Evolutionary conservation across 768 basidiomycete genomes (phyloP), one percentile per base, ranked within the genome.

Genomic region (Pleurotus cornucopiae): DNA sequence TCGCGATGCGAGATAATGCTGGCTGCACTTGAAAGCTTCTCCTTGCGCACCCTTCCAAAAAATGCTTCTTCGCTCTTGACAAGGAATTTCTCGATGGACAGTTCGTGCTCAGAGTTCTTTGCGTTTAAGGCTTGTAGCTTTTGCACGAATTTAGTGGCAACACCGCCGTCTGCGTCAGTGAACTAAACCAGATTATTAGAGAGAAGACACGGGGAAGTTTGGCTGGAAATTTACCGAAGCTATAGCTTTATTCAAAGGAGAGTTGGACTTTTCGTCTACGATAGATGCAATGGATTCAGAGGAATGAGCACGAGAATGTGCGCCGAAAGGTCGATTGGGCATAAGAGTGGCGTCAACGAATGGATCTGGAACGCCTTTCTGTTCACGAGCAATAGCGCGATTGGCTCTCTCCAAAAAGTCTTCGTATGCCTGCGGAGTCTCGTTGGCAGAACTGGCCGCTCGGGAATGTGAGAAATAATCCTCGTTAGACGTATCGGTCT

Each of bases 261-360:
- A 94, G 60, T 89, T 89, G 1, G 78, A 76, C 75, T 96, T 96
- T 63, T 96, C 94, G 60, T 94, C 92, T 26, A 93, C 88, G 53
- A 96, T 93, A 3, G 91, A 88, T 12, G 89, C 85, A 55, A 96
- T 94, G 4, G 92, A 94, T 64, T 96, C 94, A n/a, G 89, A 85
- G 1, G 92, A 94, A 0, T 87, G 86, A 5, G 82, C 80, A 4
- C 93, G 80, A 41, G 89, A 92, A 67, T 93, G 90, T 9, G 75
- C 62, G 52, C 90, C 90, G 69, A 96, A 95, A 1, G 93, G 91
- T 58, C 81, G 79, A 26, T 71, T 75, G 6, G 91, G 91, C 6
- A 82, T 73, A 25, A 73, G 62, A 37, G 30, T 46, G 23, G 57
- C 23, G 39, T 93, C 89, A 44, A 94, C 69, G 77, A 95, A 95